Percentiles rank a stretch among this genome's conserved stretches.
These are phyloP conservation scores for Erigeron philadelphicus DNA, from an alignment of 140 eudicot genomes.

Conservation along the genomic window DNA sequence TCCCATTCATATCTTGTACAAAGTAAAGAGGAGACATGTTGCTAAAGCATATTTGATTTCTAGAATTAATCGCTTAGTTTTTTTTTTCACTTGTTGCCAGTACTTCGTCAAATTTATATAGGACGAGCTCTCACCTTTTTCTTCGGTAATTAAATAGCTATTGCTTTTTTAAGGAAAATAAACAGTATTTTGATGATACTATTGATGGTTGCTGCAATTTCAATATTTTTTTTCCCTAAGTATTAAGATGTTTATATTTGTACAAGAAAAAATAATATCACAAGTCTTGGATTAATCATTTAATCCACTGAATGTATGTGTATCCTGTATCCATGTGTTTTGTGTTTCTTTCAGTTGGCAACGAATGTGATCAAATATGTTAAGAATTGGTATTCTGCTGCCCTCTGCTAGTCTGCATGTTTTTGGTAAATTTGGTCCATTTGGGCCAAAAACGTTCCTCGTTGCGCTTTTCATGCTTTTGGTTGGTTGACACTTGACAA, in stretches of 20 bases:
- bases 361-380: no score
- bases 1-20: slow-evolving; percentile 20
- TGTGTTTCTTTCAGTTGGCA: no score
- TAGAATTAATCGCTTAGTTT: neutral
- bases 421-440: no score
- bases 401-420: no score
- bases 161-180: neutral
- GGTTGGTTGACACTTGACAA: no score
- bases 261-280: neutral
- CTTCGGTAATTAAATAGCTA: neutral
- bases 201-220: neutral
- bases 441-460: no score
- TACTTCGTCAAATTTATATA: neutral
- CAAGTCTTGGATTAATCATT: no score
- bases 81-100: slow-evolving; percentile 7
- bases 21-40: slow-evolving; percentile 23
- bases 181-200: neutral
- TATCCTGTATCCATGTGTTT: no score
- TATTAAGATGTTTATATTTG: neutral
- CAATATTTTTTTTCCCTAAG: neutral
- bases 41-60: neutral
- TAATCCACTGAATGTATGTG: no score
- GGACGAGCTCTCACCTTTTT: neutral
- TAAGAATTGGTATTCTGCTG: no score
- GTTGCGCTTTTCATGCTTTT: no score